A percentile compares a stretch with the other conserved stretches of the same genome.
These are phyloP conservation scores for Eutrema japonicum DNA, from an alignment of 345 rosid species.

Conservation along the genomic window DNA sequence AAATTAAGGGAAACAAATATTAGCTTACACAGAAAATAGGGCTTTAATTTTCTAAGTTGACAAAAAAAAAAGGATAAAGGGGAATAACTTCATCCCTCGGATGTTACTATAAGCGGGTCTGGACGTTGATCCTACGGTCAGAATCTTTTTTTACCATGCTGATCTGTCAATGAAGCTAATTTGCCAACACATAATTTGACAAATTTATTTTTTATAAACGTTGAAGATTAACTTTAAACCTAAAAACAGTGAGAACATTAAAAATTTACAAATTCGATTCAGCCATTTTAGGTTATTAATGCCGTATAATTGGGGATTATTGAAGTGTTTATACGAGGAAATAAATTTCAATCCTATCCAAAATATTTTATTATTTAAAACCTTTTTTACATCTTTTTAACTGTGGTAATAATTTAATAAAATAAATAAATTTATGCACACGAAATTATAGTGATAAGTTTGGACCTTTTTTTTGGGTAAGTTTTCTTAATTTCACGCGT, in stretches of 20 bases:
- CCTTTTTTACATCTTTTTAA: neutral
- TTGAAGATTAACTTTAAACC: too few species aligned
- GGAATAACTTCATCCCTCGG: neutral
- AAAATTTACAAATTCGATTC: neutral
- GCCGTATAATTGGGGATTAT: neutral
- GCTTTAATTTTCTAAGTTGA: too few species aligned
- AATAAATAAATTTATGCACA: neutral
- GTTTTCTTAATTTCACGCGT: slow-evolving; percentile 1
- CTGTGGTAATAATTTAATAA: neutral
- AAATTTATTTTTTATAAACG: neutral
- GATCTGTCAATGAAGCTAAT: slow-evolving; percentile 17
- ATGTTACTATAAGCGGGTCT: slow-evolving; percentile 12
- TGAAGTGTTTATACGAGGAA: neutral
- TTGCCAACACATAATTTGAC: slow-evolving; percentile 16
- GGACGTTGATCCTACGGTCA: slow-evolving; percentile 33
- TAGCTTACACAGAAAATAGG: neutral
- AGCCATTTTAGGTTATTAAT: neutral
- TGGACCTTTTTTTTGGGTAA: neutral
- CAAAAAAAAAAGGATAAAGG: neutral
- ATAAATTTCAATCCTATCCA: neutral
- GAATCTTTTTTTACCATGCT: neutral
- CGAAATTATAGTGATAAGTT: neutral
- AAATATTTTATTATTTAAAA: neutral
- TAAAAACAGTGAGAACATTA: neutral
- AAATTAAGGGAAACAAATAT: neutral